Percentiles rank a stretch among this genome's conserved stretches.
phyloP scores from a whole-genome alignment of 495 filamentous ascomycete genomes.

The Glarea lozoyensis region DNA sequence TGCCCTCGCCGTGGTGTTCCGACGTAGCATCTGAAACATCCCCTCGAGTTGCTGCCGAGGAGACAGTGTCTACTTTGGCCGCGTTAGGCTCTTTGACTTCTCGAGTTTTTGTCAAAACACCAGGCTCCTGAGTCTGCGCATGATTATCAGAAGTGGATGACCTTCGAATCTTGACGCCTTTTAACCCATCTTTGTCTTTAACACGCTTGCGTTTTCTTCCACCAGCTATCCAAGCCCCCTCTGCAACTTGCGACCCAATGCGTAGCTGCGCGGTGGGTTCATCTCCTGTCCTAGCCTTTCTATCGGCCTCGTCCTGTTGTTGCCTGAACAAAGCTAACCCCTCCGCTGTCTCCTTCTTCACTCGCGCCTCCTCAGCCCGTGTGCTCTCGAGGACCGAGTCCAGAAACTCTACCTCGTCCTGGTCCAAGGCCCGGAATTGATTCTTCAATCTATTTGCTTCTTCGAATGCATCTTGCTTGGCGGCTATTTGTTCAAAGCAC shows the following conservation, averaged over 20 bases:
- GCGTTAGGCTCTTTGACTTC: not conserved
- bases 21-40: not conserved
- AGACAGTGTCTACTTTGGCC: not conserved
- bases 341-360: constrained; percentile 66
- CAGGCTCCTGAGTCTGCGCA: not conserved
- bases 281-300: constrained; percentile 31
- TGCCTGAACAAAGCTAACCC: constrained; percentile 62
- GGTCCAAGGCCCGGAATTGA: constrained; percentile 88
- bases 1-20: not conserved
- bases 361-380: constrained; percentile 59
- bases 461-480: constrained; percentile 94
- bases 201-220: constrained; percentile 51
- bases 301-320: constrained; percentile 57
- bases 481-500: constrained; percentile 38
- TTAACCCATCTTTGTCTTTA: constrained; percentile 40
- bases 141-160: constrained; percentile 23
- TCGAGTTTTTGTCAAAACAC: not conserved
- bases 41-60: not conserved
- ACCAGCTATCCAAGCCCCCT: constrained; percentile 45
- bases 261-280: constrained; percentile 22
- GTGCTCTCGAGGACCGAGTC: constrained; percentile 66
- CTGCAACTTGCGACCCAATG: constrained; percentile 23
- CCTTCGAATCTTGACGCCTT: constrained; percentile 52
- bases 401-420: constrained; percentile 89
- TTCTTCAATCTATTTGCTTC: constrained; percentile 80